phyloP scores from a whole-genome alignment of 208 protist species.

The Trypanosoma cruzi region DNA sequence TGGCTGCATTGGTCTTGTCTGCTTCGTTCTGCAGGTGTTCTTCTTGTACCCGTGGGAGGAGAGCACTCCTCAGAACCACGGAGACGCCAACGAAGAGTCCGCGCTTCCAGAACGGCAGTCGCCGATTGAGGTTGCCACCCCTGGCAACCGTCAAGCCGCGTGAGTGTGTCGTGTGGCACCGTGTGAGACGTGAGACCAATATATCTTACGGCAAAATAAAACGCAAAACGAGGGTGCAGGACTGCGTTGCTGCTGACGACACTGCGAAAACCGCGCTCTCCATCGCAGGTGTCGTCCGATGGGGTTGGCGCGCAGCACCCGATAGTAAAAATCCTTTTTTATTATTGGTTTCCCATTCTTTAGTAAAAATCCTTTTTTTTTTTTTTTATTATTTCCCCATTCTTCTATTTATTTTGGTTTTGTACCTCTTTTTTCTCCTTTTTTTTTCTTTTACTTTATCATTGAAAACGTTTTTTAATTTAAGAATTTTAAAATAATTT shows the following conservation, averaged over 20 bases:
- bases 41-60: slow-evolving; percentile 74
- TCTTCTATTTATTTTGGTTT: slow-evolving; percentile 10
- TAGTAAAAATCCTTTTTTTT: slow-evolving; percentile 5
- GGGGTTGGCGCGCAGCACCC: not conserved
- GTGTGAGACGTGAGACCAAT: too few relatives aligned
- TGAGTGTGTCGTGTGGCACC: too few relatives aligned
- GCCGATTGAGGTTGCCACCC: too few relatives aligned
- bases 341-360: too few relatives aligned
- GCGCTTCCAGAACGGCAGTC: too few relatives aligned
- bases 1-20: slow-evolving; percentile 58
- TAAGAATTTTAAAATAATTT: too few relatives aligned
- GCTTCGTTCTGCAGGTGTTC: slow-evolving; percentile 73
- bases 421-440: slow-evolving; percentile 12
- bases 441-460: slow-evolving; percentile 30
- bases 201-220: not conserved
- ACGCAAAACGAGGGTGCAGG: not conserved
- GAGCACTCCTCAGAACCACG: not conserved
- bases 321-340: not conserved
- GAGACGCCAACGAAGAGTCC: too few relatives aligned
- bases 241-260: too few relatives aligned
- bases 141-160: too few relatives aligned
- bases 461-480: too few relatives aligned
- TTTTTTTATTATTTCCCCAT: not conserved
- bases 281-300: not conserved
- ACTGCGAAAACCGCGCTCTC: too few relatives aligned